Percentiles rank a stretch among this genome's conserved stretches.
phyloP scores from a whole-genome alignment of 371 early-diverging fungal genomes.

The Phascolomyces articulosus region DNA sequence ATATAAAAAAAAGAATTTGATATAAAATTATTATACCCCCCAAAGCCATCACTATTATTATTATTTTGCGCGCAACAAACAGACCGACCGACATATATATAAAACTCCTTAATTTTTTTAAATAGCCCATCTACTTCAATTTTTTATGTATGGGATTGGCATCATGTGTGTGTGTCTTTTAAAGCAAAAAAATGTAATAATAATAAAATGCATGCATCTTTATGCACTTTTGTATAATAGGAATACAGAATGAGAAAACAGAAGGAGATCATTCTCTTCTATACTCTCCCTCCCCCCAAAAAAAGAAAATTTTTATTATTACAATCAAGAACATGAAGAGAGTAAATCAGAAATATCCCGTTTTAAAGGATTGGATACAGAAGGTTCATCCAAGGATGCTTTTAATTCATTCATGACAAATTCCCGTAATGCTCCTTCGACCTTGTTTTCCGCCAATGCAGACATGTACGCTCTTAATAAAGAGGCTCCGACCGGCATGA shows the following conservation, averaged over 20 bases:
- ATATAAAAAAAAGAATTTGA: not conserved
- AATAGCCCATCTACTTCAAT: not conserved
- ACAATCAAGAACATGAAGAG: no score
- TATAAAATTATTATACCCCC: not conserved
- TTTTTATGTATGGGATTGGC: no score
- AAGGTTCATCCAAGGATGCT: not conserved
- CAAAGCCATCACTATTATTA: not conserved
- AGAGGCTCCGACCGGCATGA: no score
- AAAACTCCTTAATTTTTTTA: not conserved
- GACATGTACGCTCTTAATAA: slow-evolving; percentile 15
- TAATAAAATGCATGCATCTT: not conserved
- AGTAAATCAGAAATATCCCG: slow-evolving; percentile 10
- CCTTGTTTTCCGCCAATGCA: slow-evolving; percentile 14
- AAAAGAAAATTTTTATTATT: not conserved
- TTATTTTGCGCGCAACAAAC: not conserved
- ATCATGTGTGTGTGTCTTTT: no score
- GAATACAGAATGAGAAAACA: not conserved
- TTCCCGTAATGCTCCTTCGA: slow-evolving; percentile 10
- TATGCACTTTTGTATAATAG: not conserved
- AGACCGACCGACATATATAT: not conserved
- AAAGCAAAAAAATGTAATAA: no score
- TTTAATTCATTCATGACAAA: slow-evolving; percentile 14
- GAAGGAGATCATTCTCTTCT: no score
- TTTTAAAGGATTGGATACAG: slow-evolving; percentile 1
- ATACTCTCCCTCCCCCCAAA: not conserved